A percentile compares a stretch with the other conserved stretches of the same genome.
phyloP scores from a whole-genome alignment of 2,329 filamentous ascomycete genomes.

The Colletotrichum sp. region DNA sequence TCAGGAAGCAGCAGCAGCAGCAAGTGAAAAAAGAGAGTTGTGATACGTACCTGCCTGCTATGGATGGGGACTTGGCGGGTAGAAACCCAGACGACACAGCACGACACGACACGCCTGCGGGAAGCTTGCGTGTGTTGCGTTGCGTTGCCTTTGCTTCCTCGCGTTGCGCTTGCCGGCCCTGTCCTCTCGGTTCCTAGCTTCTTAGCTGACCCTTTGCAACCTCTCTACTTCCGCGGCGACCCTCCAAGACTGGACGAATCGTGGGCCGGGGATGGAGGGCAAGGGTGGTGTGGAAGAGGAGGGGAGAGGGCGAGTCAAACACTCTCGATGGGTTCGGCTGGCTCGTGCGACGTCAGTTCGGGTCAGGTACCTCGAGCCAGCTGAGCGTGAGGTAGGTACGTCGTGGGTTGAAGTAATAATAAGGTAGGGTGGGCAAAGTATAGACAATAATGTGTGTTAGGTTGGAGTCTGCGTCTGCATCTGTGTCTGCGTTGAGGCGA shows the following conservation, averaged over 20 bases:
- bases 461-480: not conserved
- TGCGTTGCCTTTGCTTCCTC: not conserved
- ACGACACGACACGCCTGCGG: not conserved
- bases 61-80: not conserved
- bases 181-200: conserved; percentile 5
- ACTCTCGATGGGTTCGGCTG: not conserved
- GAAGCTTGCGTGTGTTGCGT: conserved; percentile 12
- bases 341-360: conserved; percentile 16
- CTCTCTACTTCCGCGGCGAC: not conserved
- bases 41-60: conserved; percentile 13
- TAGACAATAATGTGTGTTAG: not conserved
- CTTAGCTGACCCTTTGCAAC: not conserved
- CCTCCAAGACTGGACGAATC: conserved; percentile 1
- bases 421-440: not conserved
- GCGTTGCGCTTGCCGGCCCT: conserved; percentile 1
- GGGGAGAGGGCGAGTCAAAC: conserved; percentile 6
- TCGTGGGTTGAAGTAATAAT: not conserved
- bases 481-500: not conserved
- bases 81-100: not conserved
- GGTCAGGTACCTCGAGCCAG: conserved; percentile 12
- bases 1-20: not conserved
- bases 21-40: not conserved
- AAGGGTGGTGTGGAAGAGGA: not conserved
- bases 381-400: not conserved
- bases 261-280: not conserved